These are phyloP conservation scores for Xylaria nigripes DNA, from an alignment of 495 filamentous ascomycete genomes.

Conservation along the genomic window DNA sequence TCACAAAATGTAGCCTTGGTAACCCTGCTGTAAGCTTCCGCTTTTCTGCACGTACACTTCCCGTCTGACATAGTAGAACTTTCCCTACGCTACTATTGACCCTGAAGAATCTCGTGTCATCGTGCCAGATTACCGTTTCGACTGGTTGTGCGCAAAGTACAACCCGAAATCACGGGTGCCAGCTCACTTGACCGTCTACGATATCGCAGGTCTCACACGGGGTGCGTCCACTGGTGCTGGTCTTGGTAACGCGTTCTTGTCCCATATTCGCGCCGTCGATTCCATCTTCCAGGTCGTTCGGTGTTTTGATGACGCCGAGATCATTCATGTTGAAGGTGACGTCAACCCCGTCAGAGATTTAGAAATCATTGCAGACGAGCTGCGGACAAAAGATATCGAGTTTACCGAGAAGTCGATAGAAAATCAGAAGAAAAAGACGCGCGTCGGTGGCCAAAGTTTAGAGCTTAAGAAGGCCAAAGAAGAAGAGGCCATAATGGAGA, in stretches of 20 bases:
- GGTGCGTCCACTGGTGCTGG: conserved; percentile 96
- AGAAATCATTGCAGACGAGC: conserved; percentile 92
- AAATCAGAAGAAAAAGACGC: conserved; percentile 81
- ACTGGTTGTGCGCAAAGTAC: conserved; percentile 94
- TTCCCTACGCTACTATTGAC: conserved; percentile 97
- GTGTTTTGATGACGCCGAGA: conserved; percentile 98
- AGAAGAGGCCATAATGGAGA: conserved; percentile 86
- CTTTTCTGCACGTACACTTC: conserved; percentile 10
- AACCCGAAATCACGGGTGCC: conserved; percentile 93
- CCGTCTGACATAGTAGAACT: conserved; percentile 55
- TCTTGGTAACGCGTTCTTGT: conserved; percentile 96
- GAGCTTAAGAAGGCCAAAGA: conserved; percentile 98
- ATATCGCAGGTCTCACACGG: conserved; percentile 95
- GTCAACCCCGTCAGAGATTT: conserved; percentile 92
- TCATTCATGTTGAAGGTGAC: conserved; percentile 98
- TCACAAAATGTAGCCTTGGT: conserved; percentile 94
- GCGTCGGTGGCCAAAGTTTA: conserved; percentile 86
- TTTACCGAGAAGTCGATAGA: conserved; percentile 94
- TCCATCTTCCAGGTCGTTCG: conserved; percentile 99
- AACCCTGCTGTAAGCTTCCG: conserved; percentile 74
- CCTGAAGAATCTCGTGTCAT: conserved; percentile 98
- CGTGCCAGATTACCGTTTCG: conserved; percentile 91
- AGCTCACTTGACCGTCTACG: conserved; percentile 96
- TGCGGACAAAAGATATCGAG: conserved; percentile 98
- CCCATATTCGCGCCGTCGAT: conserved; percentile 97